Conservation (phyloP, 352 stramenopile species). For the Pseudoperonospora humuli region DNA sequence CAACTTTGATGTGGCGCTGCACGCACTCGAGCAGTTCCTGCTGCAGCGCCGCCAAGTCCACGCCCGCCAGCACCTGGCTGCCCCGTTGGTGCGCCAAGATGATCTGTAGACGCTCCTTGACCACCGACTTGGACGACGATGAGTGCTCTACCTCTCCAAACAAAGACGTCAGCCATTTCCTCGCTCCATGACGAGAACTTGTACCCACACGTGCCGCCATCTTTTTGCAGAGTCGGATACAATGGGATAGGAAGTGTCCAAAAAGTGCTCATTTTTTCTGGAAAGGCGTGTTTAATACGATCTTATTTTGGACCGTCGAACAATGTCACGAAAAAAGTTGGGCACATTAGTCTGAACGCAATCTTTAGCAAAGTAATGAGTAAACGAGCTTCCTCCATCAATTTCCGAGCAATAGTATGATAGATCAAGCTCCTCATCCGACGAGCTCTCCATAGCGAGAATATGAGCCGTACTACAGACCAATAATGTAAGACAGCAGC, state of each 20-base stretch:
- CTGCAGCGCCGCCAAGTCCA: constrained; percentile 73
- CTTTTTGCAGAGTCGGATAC: background rate
- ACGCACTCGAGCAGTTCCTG: constrained; percentile 80
- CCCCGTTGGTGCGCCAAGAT: constrained; percentile 84
- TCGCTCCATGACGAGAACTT: constrained; percentile 45
- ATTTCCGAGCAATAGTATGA: no score
- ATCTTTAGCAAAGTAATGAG: no score
- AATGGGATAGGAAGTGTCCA: background rate
- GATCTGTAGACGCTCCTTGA: constrained; percentile 85
- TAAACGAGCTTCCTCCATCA: no score
- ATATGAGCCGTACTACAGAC: no score
- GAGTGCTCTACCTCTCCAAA: constrained; percentile 49
- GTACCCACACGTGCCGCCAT: constrained; percentile 45
- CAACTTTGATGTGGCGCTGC: constrained; percentile 81
- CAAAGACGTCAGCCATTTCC: constrained; percentile 75
- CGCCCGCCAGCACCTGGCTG: constrained; percentile 73
- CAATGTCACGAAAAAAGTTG: no score
- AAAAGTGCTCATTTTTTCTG: no score
- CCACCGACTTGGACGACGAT: constrained; percentile 67
- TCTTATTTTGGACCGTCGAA: no score
- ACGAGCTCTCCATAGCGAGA: no score
- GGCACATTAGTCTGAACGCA: no score
- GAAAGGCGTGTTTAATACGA: no score
- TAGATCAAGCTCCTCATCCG: no score
- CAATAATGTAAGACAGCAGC: no score